Evolutionary conservation across 2,329 filamentous ascomycete genomes (phyloP), one percentile per base, ranked within the genome.

Genomic region (Parafenestella ontariensis): DNA sequence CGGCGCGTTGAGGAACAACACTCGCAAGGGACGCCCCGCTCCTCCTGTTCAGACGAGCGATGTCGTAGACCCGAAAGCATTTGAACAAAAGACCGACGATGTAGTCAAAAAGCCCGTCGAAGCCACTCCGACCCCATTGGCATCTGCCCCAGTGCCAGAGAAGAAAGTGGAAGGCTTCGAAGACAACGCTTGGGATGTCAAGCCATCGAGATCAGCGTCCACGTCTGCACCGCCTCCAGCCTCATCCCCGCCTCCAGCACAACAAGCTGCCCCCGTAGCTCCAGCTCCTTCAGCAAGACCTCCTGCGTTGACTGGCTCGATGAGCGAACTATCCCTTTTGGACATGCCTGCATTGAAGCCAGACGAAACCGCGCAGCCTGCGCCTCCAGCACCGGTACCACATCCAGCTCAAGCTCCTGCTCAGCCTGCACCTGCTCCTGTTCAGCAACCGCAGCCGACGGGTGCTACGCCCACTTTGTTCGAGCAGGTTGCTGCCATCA

Each of bases 101-200:
- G 65, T 78, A 3, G 69, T 75, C 11, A 75, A 80, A 50, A 81
- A 80, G 56, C 75, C 67, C 56, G 74, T 69, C 31, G 81, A 84
- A 34, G 75, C 75, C 17, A 78, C 80, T 47, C 71, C 80, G 21
- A 83, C 83, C 28, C 79, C 85, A 0, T 72, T 83, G 42, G 74
- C 79, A 13, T 74, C 78, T 52, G 76, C 76, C 8, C 79, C 85
- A 33, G 73, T 78, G 33, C 79, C 74, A 33, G 66, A 83, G 33
- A 82, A 84, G 54, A 79, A 79, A 46, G 76, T 76, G 37, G 79
- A 82, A 54, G 91, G 91, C 2, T 98, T 98, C 69, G 95, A 99
- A 46, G 95, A 98, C 70, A 92, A 98, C 79, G 95, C 95, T 8
- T 99, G 95, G 95, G 91, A 96, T 68, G 89, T 96, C 45, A 97